Conservation (phyloP, 768 basidiomycete species). For the Leucocoprinus sp. region DNA sequence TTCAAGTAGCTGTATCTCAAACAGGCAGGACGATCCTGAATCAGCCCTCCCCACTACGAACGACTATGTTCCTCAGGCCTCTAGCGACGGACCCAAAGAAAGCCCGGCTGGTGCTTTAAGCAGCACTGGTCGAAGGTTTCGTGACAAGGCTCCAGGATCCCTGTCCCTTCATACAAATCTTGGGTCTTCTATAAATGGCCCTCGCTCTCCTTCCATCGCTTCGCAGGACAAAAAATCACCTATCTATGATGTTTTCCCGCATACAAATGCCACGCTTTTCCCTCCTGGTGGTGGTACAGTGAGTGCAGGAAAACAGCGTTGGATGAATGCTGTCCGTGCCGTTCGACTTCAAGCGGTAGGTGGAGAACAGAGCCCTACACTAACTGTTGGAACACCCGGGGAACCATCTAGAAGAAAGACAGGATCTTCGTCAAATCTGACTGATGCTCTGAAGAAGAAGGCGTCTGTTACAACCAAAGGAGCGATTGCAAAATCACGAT, state of each 20-base stretch:
- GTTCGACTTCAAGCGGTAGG: conserved; percentile 29
- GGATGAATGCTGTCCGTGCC: conserved; percentile 35
- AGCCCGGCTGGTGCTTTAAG: conserved; percentile 3
- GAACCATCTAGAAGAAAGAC: conserved; percentile 10
- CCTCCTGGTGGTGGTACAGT: conserved; percentile 13
- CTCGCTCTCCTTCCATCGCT: conserved; percentile 13
- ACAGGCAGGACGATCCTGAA: not conserved
- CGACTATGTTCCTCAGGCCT: not conserved
- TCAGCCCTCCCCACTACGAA: conserved; percentile 1
- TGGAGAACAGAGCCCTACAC: not conserved
- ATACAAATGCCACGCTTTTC: not conserved
- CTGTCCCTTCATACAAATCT: conserved; percentile 6
- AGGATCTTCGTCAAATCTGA: conserved; percentile 6
- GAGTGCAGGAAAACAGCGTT: conserved; percentile 31
- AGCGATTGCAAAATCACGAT: conserved; percentile 30
- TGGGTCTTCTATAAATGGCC: conserved; percentile 12
- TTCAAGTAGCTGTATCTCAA: not conserved
- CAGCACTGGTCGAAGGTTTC: conserved; percentile 14
- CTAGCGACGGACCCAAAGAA: conserved; percentile 12
- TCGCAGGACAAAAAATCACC: conserved; percentile 18
- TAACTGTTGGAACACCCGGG: not conserved
- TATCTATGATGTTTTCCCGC: conserved; percentile 2
- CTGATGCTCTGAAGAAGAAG: not conserved
- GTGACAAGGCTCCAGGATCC: conserved; percentile 11
- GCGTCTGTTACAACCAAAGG: conserved; percentile 2